phyloP scores from a whole-genome alignment of 352 stramenopile species.

The Albugo laibachii region DNA sequence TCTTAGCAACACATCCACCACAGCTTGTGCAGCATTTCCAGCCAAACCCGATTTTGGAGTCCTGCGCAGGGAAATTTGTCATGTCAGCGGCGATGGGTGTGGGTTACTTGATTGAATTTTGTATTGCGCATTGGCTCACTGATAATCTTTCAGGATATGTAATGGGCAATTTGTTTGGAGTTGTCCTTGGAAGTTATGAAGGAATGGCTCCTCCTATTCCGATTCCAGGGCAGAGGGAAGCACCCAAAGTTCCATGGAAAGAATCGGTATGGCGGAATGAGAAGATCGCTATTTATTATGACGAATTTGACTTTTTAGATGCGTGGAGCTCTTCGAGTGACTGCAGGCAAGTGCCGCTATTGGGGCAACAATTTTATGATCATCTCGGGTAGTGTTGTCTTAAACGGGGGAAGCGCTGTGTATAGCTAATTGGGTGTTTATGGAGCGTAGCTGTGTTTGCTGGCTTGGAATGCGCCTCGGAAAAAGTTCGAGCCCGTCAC shows the following conservation, averaged over 20 bases:
- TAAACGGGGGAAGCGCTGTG: neutral
- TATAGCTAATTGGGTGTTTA: neutral
- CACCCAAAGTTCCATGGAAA: slow-evolving; percentile 57
- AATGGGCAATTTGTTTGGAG: slow-evolving; percentile 61
- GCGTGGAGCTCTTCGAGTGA: slow-evolving; percentile 41
- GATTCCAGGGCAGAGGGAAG: slow-evolving; percentile 51
- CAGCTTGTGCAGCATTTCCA: slow-evolving; percentile 36
- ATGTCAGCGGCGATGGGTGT: slow-evolving; percentile 54
- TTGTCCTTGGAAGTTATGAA: slow-evolving; percentile 71
- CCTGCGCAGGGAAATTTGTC: slow-evolving; percentile 64
- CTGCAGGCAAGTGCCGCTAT: slow-evolving; percentile 54
- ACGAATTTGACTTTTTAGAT: slow-evolving; percentile 14
- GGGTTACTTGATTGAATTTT: slow-evolving; percentile 1
- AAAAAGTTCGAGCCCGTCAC: slow-evolving; percentile 87
- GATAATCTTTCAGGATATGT: slow-evolving; percentile 25
- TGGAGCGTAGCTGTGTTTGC: slow-evolving; percentile 79
- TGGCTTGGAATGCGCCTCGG: slow-evolving; percentile 83
- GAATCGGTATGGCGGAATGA: slow-evolving; percentile 27
- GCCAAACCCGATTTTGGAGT: slow-evolving; percentile 57
- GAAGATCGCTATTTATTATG: neutral
- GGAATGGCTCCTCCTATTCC: slow-evolving; percentile 63
- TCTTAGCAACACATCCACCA: slow-evolving; percentile 49
- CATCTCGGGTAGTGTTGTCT: slow-evolving; percentile 30
- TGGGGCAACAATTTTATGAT: slow-evolving; percentile 78
- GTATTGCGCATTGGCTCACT: neutral